Conservation (phyloP, 192 early-diverging fungal genomes). For the Entomortierella lignicola region DNA sequence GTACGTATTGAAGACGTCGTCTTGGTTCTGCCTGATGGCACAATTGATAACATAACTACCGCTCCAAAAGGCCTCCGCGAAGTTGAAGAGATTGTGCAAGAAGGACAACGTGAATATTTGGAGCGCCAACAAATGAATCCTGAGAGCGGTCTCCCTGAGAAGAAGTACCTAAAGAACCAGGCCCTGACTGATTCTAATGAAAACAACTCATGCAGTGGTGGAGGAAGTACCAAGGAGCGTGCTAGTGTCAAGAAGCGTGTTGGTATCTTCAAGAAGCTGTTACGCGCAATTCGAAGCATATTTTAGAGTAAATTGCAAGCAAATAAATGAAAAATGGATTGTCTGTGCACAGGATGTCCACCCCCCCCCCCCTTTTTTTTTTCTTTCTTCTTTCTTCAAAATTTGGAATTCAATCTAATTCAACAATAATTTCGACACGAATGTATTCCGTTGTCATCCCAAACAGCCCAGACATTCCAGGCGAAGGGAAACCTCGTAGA, state of each 20-base stretch:
- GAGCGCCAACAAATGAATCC: conserved; percentile 12
- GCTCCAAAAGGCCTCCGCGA: conserved; percentile 81
- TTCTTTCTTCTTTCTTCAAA: too few species aligned
- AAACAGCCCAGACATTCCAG: conserved; percentile 59
- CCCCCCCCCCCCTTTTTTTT: too few species aligned
- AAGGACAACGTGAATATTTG: conserved; percentile 19
- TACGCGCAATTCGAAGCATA: conserved; percentile 28
- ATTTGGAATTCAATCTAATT: too few species aligned
- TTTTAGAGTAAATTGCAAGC: not conserved
- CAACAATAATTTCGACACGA: conserved; percentile 18
- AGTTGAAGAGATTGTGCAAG: conserved; percentile 66
- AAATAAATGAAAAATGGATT: too few species aligned
- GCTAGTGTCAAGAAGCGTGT: conserved; percentile 50
- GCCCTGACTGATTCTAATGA: not conserved
- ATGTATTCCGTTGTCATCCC: conserved; percentile 61
- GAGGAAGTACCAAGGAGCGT: conserved; percentile 3
- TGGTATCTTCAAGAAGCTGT: conserved; percentile 41
- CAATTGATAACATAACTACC: conserved; percentile 82
- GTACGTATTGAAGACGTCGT: conserved; percentile 95
- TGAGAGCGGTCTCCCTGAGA: not conserved
- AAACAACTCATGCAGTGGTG: not conserved
- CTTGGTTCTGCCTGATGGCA: conserved; percentile 78
- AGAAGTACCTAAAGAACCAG: not conserved
- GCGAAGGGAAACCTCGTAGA: conserved; percentile 67
- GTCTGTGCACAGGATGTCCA: too few species aligned